A percentile compares a stretch with the other conserved stretches of the same genome.
phyloP scores from a whole-genome alignment of 164 flowering plant genomes.

The Vitis vinifera region DNA sequence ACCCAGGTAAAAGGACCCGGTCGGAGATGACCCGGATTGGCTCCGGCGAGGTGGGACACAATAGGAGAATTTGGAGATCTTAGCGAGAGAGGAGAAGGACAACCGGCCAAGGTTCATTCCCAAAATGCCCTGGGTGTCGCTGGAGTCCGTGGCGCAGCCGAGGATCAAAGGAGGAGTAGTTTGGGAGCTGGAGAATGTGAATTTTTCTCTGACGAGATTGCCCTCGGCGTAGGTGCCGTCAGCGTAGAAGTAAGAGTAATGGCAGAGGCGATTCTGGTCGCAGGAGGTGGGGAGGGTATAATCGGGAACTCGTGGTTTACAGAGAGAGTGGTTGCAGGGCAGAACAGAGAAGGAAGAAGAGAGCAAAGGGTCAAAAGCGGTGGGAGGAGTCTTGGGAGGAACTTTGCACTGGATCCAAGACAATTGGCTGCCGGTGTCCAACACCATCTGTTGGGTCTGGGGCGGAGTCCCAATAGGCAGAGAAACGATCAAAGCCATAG shows the following conservation, averaged over 20 bases:
- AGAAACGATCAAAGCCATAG: slow-evolving; percentile 61
- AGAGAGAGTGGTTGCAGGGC: slow-evolving; percentile 67
- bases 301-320: slow-evolving; percentile 71
- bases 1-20: slow-evolving; percentile 61
- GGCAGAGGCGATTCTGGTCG: slow-evolving; percentile 70
- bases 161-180: slow-evolving; percentile 60
- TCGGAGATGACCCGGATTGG: slow-evolving; percentile 29
- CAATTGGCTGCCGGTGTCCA: slow-evolving; percentile 86
- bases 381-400: slow-evolving; percentile 25
- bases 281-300: slow-evolving; percentile 74
- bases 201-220: slow-evolving; percentile 66
- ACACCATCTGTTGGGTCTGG: slow-evolving; percentile 64
- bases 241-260: slow-evolving; percentile 83
- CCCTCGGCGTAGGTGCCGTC: slow-evolving; percentile 85
- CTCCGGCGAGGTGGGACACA: slow-evolving; percentile 41
- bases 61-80: slow-evolving; percentile 60
- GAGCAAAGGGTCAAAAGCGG: slow-evolving; percentile 60
- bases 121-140: slow-evolving; percentile 65
- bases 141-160: slow-evolving; percentile 56
- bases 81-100: slow-evolving; percentile 66
- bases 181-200: slow-evolving; percentile 40
- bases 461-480: slow-evolving; percentile 84
- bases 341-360: slow-evolving; percentile 76
- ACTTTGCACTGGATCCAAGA: slow-evolving; percentile 72
- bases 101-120: slow-evolving; percentile 79